Base-by-base conservation (phyloP, 2,329 filamentous ascomycete species). In the Colletotrichum truncatum region DNA sequence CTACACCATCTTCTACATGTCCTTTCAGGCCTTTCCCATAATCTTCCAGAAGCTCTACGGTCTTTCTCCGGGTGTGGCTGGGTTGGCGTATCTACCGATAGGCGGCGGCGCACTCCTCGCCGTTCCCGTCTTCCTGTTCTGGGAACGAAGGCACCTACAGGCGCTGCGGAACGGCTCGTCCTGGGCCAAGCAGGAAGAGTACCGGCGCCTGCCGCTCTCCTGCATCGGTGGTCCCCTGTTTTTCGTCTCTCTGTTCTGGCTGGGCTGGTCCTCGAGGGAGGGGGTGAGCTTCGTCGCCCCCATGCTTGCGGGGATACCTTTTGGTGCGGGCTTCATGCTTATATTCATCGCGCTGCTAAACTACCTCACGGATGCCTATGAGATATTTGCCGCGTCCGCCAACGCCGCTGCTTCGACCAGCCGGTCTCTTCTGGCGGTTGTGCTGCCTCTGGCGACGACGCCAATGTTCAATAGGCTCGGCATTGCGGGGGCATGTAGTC, bases 21-120 rank as follows among this genome's bases (percentile, higher is more conserved):
- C 89, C 73, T 93, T 95, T 70, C 88, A 93, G 74, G 90, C 91
- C 3, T 94, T 90, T 74, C 89, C 89, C 2, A 82, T 90, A 65
- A 91, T 93, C 68, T 94, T 93, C 75, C 80, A 85, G 67, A 73
- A 78, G 23, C 73, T 89, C 4, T 93, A 93, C 74, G 79, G 80
- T 28, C 86, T 93, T 66, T 86, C 83, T 3, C 81, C 89, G 0
- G 89, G 91, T 18, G 81, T 87, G 26, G 86, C 87, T 30, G 91
- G 91, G 1, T 81, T 94, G 2, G 82, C 87, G 4, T 93, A 92
- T 76, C 80, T 94, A 6, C 86, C 90, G 28, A 89, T 94, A 60
- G 88, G 88, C 48, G 78, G 86, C 6, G 92, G 92, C 23, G 85
- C 87, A 28, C 68, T 85, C 38, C 74, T 91, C 9, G 84, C 87